Base-by-base conservation (phyloP, 1,139 yeast genomes). In the Saccharomyces pastorianus region DNA sequence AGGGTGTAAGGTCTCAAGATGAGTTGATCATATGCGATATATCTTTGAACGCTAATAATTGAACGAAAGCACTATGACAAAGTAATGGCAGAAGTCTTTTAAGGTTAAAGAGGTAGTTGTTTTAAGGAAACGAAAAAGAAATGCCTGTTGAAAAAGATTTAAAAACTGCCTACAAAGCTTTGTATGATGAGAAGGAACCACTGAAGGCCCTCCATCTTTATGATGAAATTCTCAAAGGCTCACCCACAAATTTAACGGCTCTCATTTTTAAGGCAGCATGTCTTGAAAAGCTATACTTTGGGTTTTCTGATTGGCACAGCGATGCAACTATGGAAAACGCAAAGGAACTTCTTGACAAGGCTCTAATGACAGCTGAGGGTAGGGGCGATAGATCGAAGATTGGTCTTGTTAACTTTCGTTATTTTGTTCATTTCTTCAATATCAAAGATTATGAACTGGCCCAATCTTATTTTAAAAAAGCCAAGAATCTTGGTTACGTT, bases 381-480 rank as follows among this genome's bases (percentile, higher is more conserved):
- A 70, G 80, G 49, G 84, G 84, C 0, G 79, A 75, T 53, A 71
- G 83, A 56, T 71, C 73, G 3, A 78, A 77, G n/a, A 73, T 84
- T 46, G 86, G 82, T 0, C 72, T 76, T 31, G 81, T 85, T 27
- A 79, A 84, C 61, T 81, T 83, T 64, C 75, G 88, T 46, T 72
- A 84, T 53, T 88, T 82, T 8, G 69, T 83, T 55, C 71, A 79
- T 25, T 72, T 72, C 56, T 81, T 75, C 63, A 72, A 74, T 48
- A 73, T 77, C 56, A 81, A 80, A 59, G 71, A 78, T 13, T 74
- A 70, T 56, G 68, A 67, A 9, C 69, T 73, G 52, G 85, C 96
- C 0, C 70, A 75, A 34, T 68, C 64, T 42, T 78, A 79, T 57
- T 72, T 88, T 51, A 67, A 68, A 8, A 70, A 73, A 56, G 87